Percentiles rank a stretch among this genome's conserved stretches.
Conservation (phyloP, 352 stramenopile genomes). For the Phytopythium montanum region DNA sequence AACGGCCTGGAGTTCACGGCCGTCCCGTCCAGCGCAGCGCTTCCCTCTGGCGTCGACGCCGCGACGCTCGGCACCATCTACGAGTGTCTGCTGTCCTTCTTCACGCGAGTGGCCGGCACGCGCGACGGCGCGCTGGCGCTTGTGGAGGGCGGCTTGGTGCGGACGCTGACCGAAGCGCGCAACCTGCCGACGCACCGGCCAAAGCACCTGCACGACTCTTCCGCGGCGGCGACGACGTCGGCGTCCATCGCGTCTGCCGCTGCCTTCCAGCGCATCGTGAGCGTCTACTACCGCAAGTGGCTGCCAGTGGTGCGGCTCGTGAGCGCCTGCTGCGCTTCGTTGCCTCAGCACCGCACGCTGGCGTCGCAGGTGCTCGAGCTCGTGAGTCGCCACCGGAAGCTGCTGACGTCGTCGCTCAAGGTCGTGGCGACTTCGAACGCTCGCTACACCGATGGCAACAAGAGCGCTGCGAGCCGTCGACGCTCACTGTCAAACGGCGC, state of each 20-base stretch:
- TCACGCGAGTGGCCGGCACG: conserved; percentile 52
- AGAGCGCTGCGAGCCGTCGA: background rate
- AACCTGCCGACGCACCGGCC: conserved; percentile 72
- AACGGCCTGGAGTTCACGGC: conserved; percentile 25
- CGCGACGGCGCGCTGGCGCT: conserved; percentile 64
- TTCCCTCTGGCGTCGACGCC: conserved; percentile 46
- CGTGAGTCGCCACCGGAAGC: conserved; percentile 64
- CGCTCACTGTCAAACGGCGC: conserved; percentile 1
- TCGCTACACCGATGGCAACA: background rate
- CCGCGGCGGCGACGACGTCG: conserved; percentile 23
- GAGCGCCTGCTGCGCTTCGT: conserved; percentile 47
- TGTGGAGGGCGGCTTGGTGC: conserved; percentile 67
- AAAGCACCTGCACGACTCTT: conserved; percentile 40
- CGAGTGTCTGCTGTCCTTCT: conserved; percentile 81
- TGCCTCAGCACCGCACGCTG: conserved; percentile 69
- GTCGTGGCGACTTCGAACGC: conserved; percentile 17
- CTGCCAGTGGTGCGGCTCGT: conserved; percentile 63
- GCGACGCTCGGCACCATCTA: conserved; percentile 78
- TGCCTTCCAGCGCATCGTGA: conserved; percentile 56
- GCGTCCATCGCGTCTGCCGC: conserved; percentile 29
- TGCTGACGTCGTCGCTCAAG: conserved; percentile 68
- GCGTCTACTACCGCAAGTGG: conserved; percentile 76
- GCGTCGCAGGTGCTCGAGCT: conserved; percentile 55
- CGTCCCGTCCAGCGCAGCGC: conserved; percentile 33
- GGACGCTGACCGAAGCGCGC: conserved; percentile 48